Evolutionary conservation across 805 yeast genomes (phyloP).

Genomic region (Gaillardinia entomophila): DNA sequence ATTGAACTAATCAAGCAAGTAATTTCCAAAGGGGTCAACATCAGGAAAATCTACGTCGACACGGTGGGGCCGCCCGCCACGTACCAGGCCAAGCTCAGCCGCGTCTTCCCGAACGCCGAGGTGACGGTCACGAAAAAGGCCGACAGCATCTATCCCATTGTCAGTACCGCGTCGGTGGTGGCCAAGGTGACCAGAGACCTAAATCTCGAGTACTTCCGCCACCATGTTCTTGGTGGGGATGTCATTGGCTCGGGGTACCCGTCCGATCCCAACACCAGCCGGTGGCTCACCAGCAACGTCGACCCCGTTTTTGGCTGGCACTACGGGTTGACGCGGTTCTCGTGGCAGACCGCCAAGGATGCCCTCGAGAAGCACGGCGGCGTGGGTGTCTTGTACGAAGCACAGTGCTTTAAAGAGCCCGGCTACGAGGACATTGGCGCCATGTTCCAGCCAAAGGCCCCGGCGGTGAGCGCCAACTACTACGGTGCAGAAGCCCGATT

Average conservation of each 20-base stretch:
- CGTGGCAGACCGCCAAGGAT: conserved; percentile 92
- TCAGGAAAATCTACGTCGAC: conserved; percentile 78
- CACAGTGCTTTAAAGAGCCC: conserved; percentile 29
- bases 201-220: conserved; percentile 35
- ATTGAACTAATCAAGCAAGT: conserved; percentile 69
- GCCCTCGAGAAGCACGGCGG: conserved; percentile 51
- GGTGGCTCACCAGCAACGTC: conserved; percentile 61
- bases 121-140: conserved; percentile 92
- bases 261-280: conserved; percentile 79
- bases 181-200: conserved; percentile 95
- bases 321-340: conserved; percentile 63
- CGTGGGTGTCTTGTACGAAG: conserved; percentile 57
- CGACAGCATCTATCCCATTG: conserved; percentile 86
- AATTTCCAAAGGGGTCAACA: conserved; percentile 52
- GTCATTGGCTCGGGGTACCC: conserved; percentile 87
- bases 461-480: not conserved
- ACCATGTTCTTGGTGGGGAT: conserved; percentile 34
- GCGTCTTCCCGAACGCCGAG: conserved; percentile 60
- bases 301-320: conserved; percentile 87
- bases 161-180: conserved; percentile 89
- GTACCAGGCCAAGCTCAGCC: conserved; percentile 70
- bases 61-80: conserved; percentile 94
- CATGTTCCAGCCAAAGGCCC: conserved; percentile 7
- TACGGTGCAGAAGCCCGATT: too few relatives aligned
- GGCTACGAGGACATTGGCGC: conserved; percentile 22